These are phyloP conservation scores for Trichoderma sp. DNA, from an alignment of 2,329 filamentous ascomycete species.

Conservation along the genomic window DNA sequence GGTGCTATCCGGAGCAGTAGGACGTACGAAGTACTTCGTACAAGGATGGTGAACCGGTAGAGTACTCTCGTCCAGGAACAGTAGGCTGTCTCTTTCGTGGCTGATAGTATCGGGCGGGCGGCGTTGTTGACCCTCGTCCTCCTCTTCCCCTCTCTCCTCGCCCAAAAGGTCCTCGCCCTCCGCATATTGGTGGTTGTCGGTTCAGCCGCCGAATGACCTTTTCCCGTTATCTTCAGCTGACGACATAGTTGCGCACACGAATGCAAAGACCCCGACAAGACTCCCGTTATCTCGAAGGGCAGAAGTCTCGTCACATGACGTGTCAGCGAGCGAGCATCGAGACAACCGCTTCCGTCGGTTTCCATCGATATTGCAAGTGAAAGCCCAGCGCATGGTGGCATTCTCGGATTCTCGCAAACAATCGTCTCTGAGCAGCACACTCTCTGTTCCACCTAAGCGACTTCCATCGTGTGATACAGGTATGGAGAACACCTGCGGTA, in stretches of 20 bases:
- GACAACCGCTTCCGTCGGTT: background rate
- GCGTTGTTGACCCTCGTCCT: slow-evolving; percentile 1
- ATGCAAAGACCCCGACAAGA: background rate
- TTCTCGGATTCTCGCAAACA: background rate
- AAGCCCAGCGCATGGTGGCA: background rate
- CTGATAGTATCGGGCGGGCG: background rate
- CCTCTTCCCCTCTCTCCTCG: background rate
- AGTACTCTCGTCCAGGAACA: background rate
- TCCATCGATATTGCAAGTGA: background rate
- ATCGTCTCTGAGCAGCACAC: background rate
- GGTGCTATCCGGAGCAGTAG: too few species aligned
- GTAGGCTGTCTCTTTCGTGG: background rate
- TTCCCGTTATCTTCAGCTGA: background rate
- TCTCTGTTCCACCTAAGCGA: background rate
- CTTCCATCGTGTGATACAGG: background rate
- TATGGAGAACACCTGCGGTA: background rate
- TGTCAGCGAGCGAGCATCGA: background rate
- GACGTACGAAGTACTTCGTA: background rate
- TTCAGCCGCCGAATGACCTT: slow-evolving; percentile 6
- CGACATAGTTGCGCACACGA: background rate
- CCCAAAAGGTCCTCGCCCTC: background rate
- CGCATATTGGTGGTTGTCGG: background rate
- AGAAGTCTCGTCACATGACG: background rate
- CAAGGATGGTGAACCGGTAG: background rate
- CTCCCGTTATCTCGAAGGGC: background rate